Base-by-base conservation (phyloP, 305 asterid species). In the Andrographis paniculata region DNA sequence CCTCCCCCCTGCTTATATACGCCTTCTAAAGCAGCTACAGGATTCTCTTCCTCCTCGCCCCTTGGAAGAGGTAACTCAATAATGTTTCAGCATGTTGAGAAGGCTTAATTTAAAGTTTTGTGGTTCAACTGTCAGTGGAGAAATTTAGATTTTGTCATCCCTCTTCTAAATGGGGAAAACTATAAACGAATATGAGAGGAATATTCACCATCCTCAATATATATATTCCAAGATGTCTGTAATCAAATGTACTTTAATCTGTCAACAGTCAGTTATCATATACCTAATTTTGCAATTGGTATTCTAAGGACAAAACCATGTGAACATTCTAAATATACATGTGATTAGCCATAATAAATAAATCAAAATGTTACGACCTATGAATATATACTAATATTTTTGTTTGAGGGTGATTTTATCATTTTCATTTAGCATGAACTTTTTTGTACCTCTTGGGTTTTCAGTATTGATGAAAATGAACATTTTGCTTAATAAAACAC, bases 1-100 rank as follows among this genome's bases (percentile, higher is more conserved):
- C 70, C 88, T 89, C 57, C 98, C 98, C 14, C 86, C 75, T 40
- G 94, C 96, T 58, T 89, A 86, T 60, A 80, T 84, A 62, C 63
- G 67, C 66, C 95, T 76, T 70, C 78, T 89, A 54, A 73, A 65
- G 82, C 94, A 82, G 73, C 82, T 89, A 39, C 96, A 89, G 72
- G 98, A 89, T 64, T 86, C 98, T 51, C 96, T 89, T 43, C 98
- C 98, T 48, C 95, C 98, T 31, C 92, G 98, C 39, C 75, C 86
- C 46, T 42, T 80, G 52, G 65, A 80, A 71, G 98, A 89, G 98
- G 98, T 84, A 70, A 56, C 28, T 23, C 50, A 45, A 0, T 31
- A 47, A 37, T 18, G 17, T 17, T 48, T 44, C 53, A 30, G 37
- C 38, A 21, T 55, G 58, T 17, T 22, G 39, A 39, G 16, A 20